phyloP scores from a whole-genome alignment of 176 grass and related monocot genomes.

The Zizania latifolia region DNA sequence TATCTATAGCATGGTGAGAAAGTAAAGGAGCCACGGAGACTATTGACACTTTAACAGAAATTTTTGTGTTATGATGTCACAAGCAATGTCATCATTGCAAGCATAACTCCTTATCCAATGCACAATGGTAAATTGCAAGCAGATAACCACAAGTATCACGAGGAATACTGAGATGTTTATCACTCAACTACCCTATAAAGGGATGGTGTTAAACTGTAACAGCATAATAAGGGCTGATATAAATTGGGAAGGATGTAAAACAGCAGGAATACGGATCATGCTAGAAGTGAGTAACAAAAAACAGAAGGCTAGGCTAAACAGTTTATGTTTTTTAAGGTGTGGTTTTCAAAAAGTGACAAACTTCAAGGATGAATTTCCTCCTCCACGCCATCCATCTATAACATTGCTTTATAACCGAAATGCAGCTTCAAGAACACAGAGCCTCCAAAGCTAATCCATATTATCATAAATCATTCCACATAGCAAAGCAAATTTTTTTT shows the following conservation, averaged over 20 bases:
- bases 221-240: not conserved
- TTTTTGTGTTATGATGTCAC: conserved; percentile 10
- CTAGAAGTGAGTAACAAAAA: not conserved
- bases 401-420: conserved; percentile 7
- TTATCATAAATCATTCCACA: not conserved
- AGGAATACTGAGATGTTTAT: not conserved
- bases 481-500: not conserved
- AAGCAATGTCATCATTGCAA: not conserved
- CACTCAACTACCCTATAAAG: not conserved
- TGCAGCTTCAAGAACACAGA: not conserved
- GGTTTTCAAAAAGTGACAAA: not conserved
- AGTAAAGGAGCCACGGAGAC: not conserved
- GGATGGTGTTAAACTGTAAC: not conserved
- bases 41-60: not conserved
- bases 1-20: not conserved
- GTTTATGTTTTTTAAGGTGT: not conserved
- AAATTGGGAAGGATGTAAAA: conserved; percentile 2
- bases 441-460: not conserved
- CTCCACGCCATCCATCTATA: not conserved
- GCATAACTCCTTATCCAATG: not conserved
- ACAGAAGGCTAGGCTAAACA: not conserved
- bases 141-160: not conserved
- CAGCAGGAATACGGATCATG: not conserved
- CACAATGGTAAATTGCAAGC: not conserved
- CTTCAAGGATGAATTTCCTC: not conserved